Evolutionary conservation across 2,329 filamentous ascomycete genomes (phyloP), one percentile per base, ranked within the genome.

Genomic region (Blastomyces parvus): DNA sequence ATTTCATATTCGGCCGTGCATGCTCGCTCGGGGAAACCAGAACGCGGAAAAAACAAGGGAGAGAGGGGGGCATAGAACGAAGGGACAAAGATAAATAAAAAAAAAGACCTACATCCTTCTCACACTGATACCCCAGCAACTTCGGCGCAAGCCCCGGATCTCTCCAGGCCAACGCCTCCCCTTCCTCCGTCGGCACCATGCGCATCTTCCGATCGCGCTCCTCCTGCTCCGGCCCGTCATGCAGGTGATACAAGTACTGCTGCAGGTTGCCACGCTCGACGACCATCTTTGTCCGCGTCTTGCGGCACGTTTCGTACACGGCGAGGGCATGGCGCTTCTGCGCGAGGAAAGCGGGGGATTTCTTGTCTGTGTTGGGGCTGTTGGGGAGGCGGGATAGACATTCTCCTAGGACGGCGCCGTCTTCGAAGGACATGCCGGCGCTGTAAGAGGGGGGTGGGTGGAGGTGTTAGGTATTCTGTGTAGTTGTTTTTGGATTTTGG

Each of bases 361-460:
- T 62, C 46, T 73, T 74, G 67, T 0, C 22, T 9, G 76, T 78
- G 63, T 72, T 74, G 38, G 57, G 57, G 2, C 11, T 19, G 44
- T 78, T 74, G 0, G 74, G 76, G 0, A 84, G 66, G 4, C 77
- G 76, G 0, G 78, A 78, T 0, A 86, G 77, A 62, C 82, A 84
- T 55, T 84, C 73, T 0, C 84, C 83, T 0, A 86, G 75, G 0
- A 84, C 82, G 2, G 82, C 82, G 0, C 78, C 84, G 62, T 87
- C 84, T 70, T 87, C 84, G 0, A 86, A 75, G 3, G 81, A 80
- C 83, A 86, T 86, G 1, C 83, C 83, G 0, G 83, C 84, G 1
- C 83, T 79, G 42, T 64, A 71, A 6, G 3, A 22, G 71, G 7
- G 3, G n/a, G 6, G 17, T n/a, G n/a, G n/a, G n/a, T n/a, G n/a